phyloP scores from a whole-genome alignment of 2,329 filamentous ascomycete species.

The Penicillium polonicum region DNA sequence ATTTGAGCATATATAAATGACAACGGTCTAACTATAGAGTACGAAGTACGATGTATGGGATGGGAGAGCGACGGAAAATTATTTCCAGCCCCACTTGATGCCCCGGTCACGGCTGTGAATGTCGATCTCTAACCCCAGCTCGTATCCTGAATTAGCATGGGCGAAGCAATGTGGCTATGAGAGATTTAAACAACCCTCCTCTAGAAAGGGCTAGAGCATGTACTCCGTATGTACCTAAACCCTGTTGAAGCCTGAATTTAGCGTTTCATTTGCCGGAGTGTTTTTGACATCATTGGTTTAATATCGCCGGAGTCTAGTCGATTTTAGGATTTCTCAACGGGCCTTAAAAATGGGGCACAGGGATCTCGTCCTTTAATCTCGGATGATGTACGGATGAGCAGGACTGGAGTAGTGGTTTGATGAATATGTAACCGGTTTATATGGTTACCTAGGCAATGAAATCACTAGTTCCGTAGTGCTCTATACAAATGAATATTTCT shows the following conservation, averaged over 20 bases:
- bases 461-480: no score
- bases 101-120: neutral
- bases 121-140: neutral
- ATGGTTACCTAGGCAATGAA: no score
- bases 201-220: neutral
- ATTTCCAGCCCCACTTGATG: neutral
- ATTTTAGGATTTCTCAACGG: no score
- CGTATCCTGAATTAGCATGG: conserved; percentile 1
- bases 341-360: neutral
- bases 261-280: neutral
- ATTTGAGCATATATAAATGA: neutral
- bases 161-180: conserved; percentile 2
- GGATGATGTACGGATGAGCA: neutral
- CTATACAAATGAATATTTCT: no score
- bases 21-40: neutral
- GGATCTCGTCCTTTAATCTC: neutral
- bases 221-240: no score
- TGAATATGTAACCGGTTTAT: neutral
- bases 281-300: neutral
- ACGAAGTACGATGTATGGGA: no score
- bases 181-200: neutral
- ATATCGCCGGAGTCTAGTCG: neutral
- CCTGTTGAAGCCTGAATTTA: neutral
- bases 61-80: neutral
- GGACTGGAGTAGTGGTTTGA: no score